A percentile compares a stretch with the other conserved stretches of the same genome.
phyloP scores from a whole-genome alignment of 176 grass and related monocot species.

The Elaeis guineensis region DNA sequence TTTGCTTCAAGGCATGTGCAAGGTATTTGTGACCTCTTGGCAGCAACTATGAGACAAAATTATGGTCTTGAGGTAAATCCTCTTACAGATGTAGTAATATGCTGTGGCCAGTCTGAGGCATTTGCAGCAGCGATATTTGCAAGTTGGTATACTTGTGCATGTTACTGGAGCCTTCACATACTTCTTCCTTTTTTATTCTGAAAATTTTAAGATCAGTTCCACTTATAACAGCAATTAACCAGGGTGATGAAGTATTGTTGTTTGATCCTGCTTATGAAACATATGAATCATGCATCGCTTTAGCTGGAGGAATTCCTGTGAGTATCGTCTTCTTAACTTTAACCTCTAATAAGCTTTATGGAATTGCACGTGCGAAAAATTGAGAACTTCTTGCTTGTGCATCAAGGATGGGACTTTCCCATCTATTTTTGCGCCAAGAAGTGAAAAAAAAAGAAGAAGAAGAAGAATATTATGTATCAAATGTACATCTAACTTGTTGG shows the following conservation, averaged over 20 bases:
- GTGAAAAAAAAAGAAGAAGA: too few relatives aligned
- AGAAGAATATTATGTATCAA: too few relatives aligned
- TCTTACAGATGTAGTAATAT: constrained; percentile 66
- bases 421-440: too few relatives aligned
- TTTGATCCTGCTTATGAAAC: constrained; percentile 90
- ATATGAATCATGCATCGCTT: constrained; percentile 59
- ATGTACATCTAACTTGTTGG: too few relatives aligned
- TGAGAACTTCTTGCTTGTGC: too few relatives aligned
- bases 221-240: constrained; percentile 54
- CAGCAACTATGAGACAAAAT: constrained; percentile 31
- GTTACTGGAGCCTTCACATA: neutral
- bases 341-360: neutral
- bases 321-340: constrained; percentile 3
- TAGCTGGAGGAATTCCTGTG: constrained; percentile 77
- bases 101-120: constrained; percentile 78
- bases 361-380: too few relatives aligned
- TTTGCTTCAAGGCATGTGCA: constrained; percentile 66
- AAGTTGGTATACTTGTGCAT: constrained; percentile 24
- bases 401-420: too few relatives aligned
- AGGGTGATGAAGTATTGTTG: constrained; percentile 68
- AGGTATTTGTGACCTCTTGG: constrained; percentile 70
- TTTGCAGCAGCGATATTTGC: constrained; percentile 75
- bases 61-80: constrained; percentile 50
- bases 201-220: neutral
- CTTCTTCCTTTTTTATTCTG: neutral